Percentiles rank a stretch among this genome's conserved stretches.
Conservation (phyloP, 768 basidiomycete genomes). For the Cystofilobasidium macerans region DNA sequence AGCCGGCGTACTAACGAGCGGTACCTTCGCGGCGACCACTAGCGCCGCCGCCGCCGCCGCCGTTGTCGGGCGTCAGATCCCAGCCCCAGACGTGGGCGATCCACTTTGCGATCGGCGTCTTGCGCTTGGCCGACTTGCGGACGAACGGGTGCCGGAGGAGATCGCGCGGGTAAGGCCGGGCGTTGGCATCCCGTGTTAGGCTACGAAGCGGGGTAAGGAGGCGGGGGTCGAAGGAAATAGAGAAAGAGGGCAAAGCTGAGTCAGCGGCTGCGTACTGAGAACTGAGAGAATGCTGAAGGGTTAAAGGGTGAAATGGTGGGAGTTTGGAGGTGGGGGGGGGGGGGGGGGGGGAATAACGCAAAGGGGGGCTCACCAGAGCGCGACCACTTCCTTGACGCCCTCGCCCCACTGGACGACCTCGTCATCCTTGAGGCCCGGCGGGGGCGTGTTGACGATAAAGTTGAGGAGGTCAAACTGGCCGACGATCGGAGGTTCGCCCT, state of each 20-base stretch:
- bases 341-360: background rate
- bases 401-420: constrained; percentile 19
- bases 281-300: too few species aligned
- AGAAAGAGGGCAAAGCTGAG: background rate
- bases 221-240: background rate
- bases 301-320: too few species aligned
- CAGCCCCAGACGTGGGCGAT: constrained; percentile 24
- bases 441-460: constrained; percentile 26
- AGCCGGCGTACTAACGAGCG: too few species aligned
- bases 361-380: constrained; percentile 21
- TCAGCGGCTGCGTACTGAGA: too few species aligned
- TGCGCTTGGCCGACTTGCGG: constrained; percentile 10
- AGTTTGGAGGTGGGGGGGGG: background rate
- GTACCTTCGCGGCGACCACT: too few species aligned
- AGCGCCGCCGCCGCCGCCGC: too few species aligned
- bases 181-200: constrained; percentile 6
- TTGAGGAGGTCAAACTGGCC: constrained; percentile 27
- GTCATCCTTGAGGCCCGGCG: constrained; percentile 21
- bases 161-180: constrained; percentile 23
- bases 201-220: background rate
- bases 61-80: background rate
- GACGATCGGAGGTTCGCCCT: constrained; percentile 31
- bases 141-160: constrained; percentile 25
- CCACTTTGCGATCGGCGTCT: constrained; percentile 24
- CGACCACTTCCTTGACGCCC: constrained; percentile 20